Conservation (phyloP, 176 grass and related monocot genomes). For the Phyllostachys edulis region DNA sequence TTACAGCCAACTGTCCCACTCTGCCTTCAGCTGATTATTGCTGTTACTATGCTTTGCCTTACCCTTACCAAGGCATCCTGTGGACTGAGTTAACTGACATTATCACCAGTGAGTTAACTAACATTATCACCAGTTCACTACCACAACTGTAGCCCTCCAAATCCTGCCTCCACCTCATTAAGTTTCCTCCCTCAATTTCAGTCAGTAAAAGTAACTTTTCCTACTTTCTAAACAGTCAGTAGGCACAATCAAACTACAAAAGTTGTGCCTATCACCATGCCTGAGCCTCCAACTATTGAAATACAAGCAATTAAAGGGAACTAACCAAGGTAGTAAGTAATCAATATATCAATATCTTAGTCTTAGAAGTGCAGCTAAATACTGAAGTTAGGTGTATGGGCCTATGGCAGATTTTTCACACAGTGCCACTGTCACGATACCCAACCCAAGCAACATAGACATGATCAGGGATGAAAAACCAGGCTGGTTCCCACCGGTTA, state of each 20-base stretch:
- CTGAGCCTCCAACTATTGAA: neutral
- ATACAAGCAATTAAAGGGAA: conserved; percentile 1
- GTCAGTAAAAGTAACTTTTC: neutral
- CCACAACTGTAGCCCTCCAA: neutral
- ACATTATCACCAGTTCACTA: neutral
- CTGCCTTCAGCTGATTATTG: neutral
- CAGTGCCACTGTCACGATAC: neutral
- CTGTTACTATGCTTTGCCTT: neutral
- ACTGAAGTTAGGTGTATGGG: neutral
- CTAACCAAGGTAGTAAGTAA: neutral
- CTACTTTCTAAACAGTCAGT: neutral
- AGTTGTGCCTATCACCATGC: neutral
- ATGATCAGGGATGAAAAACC: too few species aligned
- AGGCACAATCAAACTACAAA: neutral
- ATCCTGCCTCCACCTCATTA: neutral
- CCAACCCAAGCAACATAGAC: conserved; percentile 15
- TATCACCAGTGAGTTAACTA: neutral
- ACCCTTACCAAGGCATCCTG: neutral
- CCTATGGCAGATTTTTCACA: neutral
- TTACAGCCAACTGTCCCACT: neutral
- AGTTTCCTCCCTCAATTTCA: neutral
- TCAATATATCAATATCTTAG: conserved; percentile 22
- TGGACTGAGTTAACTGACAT: neutral
- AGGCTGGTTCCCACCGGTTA: too few species aligned
- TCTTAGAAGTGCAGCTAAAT: conserved; percentile 2